phyloP scores from a whole-genome alignment of 306 rosid species.

The Delonix regia region DNA sequence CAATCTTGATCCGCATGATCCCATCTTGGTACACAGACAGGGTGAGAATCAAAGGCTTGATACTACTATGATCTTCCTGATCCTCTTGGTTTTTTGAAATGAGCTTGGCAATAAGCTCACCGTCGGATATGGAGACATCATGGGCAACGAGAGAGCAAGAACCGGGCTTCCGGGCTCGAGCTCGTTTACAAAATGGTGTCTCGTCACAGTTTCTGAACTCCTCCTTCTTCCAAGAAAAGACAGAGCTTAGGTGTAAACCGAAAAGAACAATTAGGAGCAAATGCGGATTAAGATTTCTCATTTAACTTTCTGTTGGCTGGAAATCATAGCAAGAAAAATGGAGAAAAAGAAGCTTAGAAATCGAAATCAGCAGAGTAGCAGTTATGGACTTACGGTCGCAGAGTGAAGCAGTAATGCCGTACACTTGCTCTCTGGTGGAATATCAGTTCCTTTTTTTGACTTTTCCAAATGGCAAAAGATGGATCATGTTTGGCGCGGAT shows the following conservation, averaged over 20 bases:
- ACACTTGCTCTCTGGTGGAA: too few species aligned
- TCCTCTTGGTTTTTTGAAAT: conserved; percentile 32
- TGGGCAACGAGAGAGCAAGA: conserved; percentile 47
- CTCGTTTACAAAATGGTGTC: conserved; percentile 70
- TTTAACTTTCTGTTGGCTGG: background rate
- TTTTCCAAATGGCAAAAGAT: too few species aligned
- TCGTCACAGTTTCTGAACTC: conserved; percentile 72
- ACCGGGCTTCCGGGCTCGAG: conserved; percentile 56
- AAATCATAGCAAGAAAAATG: background rate
- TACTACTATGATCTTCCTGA: conserved; percentile 33
- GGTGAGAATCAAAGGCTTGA: conserved; percentile 54
- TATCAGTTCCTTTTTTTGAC: too few species aligned
- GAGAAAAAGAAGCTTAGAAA: background rate
- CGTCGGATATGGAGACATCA: conserved; percentile 43
- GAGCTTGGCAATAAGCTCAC: conserved; percentile 63
- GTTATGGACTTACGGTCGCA: background rate
- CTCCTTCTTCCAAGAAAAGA: conserved; percentile 62
- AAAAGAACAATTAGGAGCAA: conserved; percentile 41
- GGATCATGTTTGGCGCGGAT: background rate
- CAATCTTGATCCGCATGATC: conserved; percentile 56
- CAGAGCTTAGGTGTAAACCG: conserved; percentile 33
- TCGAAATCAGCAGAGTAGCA: background rate
- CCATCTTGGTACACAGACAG: conserved; percentile 56
- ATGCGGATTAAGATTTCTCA: conserved; percentile 32
- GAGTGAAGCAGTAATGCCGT: background rate